phyloP scores from a whole-genome alignment of 2,329 filamentous ascomycete species.

The Colletotrichum kahawae region DNA sequence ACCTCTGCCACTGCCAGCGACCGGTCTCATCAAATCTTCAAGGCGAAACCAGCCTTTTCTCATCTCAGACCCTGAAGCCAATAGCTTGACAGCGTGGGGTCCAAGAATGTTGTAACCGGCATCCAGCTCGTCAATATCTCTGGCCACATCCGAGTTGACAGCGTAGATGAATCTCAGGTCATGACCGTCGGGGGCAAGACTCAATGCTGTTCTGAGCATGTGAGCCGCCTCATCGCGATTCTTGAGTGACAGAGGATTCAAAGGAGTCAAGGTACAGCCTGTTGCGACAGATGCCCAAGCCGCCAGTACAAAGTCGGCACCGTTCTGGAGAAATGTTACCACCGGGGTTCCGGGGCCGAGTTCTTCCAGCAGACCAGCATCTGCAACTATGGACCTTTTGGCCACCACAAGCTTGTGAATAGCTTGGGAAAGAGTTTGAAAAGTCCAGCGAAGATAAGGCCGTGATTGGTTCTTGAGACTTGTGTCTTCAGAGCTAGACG shows the following conservation, averaged over 20 bases:
- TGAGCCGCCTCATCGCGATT: neutral
- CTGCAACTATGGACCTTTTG: neutral
- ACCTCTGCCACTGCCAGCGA: neutral
- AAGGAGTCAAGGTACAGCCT: neutral
- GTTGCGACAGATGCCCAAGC: neutral
- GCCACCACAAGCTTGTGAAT: neutral
- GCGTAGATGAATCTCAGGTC: neutral
- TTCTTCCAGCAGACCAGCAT: neutral
- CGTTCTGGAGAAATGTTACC: neutral
- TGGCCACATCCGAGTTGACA: neutral
- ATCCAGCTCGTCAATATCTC: neutral
- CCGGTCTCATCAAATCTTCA: neutral
- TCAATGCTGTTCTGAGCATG: neutral
- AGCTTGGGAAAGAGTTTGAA: neutral
- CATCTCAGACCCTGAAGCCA: neutral
- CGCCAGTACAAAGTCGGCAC: neutral
- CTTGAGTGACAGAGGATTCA: neutral
- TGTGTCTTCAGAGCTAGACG: neutral
- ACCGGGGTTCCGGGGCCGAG: neutral
- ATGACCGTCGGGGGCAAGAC: accelerated
- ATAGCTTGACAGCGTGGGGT: neutral
- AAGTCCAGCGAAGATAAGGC: neutral
- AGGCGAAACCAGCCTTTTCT: neutral
- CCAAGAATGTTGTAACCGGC: accelerated
- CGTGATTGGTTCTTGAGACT: neutral